phyloP scores from a whole-genome alignment of 1,139 yeast genomes.

The Pneumocystis murina region DNA sequence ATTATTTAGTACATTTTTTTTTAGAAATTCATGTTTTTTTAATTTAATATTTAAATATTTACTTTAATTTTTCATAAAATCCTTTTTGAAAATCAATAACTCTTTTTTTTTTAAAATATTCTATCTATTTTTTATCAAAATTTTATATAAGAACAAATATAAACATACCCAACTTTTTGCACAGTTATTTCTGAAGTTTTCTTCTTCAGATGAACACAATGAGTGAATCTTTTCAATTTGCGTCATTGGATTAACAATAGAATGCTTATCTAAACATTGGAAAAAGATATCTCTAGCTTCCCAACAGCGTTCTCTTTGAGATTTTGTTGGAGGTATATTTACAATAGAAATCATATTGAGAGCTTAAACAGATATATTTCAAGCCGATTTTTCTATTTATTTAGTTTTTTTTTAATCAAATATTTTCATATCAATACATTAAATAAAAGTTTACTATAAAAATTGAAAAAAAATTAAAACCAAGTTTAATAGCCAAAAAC shows the following conservation, averaged over 20 bases:
- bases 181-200: not conserved
- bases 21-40: not conserved
- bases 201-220: not conserved
- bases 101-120: not conserved
- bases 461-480: not conserved
- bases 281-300: constrained; percentile 47
- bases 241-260: constrained; percentile 29
- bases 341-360: not conserved
- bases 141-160: not conserved
- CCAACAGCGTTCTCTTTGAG: constrained; percentile 35
- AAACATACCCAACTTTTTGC: not conserved
- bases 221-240: not conserved
- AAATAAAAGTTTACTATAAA: not conserved
- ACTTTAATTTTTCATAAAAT: not conserved
- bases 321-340: constrained; percentile 1
- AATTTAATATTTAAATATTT: not conserved
- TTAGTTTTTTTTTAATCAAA: not conserved
- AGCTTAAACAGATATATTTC: not conserved
- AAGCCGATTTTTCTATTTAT: too few relatives aligned
- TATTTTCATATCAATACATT: not conserved
- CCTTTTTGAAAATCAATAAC: not conserved
- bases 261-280: constrained; percentile 40
- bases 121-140: not conserved
- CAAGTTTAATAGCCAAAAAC: not conserved
- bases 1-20: too few relatives aligned